These are phyloP conservation scores for Pyrrhoderma lamaoense DNA, from an alignment of 1,284 basidiomycete species.

Conservation along the genomic window DNA sequence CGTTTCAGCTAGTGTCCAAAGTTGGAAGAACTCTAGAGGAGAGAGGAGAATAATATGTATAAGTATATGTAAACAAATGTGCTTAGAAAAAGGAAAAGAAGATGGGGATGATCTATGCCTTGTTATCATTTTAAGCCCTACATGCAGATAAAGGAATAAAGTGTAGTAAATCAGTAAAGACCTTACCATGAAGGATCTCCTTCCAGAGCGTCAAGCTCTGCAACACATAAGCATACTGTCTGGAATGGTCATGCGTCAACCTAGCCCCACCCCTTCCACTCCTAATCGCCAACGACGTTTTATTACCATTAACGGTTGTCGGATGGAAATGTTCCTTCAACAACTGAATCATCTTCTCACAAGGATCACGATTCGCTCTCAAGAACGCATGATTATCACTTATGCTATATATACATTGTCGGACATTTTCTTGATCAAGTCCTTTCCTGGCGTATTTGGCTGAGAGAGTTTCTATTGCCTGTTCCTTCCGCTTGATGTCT, in stretches of 20 bases:
- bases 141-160: too few species aligned
- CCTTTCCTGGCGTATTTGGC: slow-evolving; percentile 49
- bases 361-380: slow-evolving; percentile 74
- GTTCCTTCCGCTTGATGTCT: slow-evolving; percentile 74
- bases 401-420: slow-evolving; percentile 76
- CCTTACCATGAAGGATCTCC: slow-evolving; percentile 70
- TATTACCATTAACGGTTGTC: slow-evolving; percentile 53
- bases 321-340: slow-evolving; percentile 71
- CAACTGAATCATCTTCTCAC: slow-evolving; percentile 70
- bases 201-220: slow-evolving; percentile 79
- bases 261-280: slow-evolving; percentile 71
- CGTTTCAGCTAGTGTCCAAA: slow-evolving; percentile 73
- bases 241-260: slow-evolving; percentile 72
- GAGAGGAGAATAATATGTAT: too few species aligned
- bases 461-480: slow-evolving; percentile 67
- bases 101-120: background rate
- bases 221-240: slow-evolving; percentile 74
- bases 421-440: slow-evolving; percentile 53
- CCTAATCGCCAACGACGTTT: slow-evolving; percentile 63
- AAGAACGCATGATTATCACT: slow-evolving; percentile 82
- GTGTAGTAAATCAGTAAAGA: too few species aligned
- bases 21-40: slow-evolving; percentile 74
- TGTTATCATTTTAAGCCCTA: too few species aligned
- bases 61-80: background rate
- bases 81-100: background rate